A percentile compares a stretch with the other conserved stretches of the same genome.
These are phyloP conservation scores for Podospora anserina DNA, from an alignment of 495 filamentous ascomycete genomes.

Conservation along the genomic window DNA sequence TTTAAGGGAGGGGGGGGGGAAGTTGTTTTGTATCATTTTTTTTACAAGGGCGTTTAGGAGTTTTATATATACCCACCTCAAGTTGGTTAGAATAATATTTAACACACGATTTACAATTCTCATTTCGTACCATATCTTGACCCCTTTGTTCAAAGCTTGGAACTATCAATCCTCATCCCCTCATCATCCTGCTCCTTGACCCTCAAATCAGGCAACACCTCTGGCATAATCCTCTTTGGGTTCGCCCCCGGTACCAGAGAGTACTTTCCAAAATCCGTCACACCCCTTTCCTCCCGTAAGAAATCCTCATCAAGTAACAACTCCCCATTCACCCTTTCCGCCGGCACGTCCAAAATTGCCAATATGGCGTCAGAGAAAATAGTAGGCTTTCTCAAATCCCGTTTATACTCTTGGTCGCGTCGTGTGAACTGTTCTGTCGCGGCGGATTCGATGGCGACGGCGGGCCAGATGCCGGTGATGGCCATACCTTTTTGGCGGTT, in stretches of 20 bases:
- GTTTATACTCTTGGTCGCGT: slow-evolving; percentile 35
- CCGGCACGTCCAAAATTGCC: slow-evolving; percentile 64
- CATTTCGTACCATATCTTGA: not conserved
- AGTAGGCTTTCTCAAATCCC: slow-evolving; percentile 63
- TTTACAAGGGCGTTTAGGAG: not conserved
- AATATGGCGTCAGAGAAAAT: slow-evolving; percentile 81
- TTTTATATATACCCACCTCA: not conserved
- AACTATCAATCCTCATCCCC: slow-evolving; percentile 69
- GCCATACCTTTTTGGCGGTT: slow-evolving; percentile 56
- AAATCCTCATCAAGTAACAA: slow-evolving; percentile 82
- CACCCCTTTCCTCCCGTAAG: slow-evolving; percentile 58
- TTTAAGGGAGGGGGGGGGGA: slow-evolving; percentile 17
- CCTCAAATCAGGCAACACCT: slow-evolving; percentile 61
- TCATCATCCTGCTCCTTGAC: slow-evolving; percentile 83
- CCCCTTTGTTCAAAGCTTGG: slow-evolving; percentile 32
- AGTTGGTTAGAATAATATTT: not conserved
- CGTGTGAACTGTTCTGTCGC: slow-evolving; percentile 57
- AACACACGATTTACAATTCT: no score
- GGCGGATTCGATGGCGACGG: slow-evolving; percentile 69
- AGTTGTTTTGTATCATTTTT: not conserved
- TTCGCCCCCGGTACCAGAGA: slow-evolving; percentile 59
- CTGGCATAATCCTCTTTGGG: slow-evolving; percentile 79
- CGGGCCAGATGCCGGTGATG: slow-evolving; percentile 80
- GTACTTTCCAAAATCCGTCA: slow-evolving; percentile 74
- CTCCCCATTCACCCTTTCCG: slow-evolving; percentile 62